These are phyloP conservation scores for Diaporthe sp. DNA, from an alignment of 2,329 filamentous ascomycete species.

Conservation along the genomic window DNA sequence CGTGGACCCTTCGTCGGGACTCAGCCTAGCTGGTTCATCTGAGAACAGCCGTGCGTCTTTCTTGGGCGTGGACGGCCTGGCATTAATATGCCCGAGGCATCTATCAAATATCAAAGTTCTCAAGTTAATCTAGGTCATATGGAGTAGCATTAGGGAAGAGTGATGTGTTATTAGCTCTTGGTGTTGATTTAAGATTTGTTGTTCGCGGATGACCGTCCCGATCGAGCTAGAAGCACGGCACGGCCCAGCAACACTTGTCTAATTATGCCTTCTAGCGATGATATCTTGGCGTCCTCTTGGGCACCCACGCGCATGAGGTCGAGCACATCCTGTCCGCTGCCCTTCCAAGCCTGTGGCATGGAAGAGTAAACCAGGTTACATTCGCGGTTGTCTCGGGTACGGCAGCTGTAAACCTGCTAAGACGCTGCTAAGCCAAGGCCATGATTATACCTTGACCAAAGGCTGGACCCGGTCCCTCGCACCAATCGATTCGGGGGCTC, in stretches of 20 bases:
- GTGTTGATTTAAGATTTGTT: neutral
- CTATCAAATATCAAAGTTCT: too few relatives aligned
- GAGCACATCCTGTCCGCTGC: neutral
- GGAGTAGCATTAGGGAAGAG: neutral
- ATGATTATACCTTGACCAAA: neutral
- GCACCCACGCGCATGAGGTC: neutral
- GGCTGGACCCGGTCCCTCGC: neutral
- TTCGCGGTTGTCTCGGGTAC: neutral
- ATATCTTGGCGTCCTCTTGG: slow-evolving; percentile 13
- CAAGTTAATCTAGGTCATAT: neutral
- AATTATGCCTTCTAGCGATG: neutral
- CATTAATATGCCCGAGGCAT: neutral
- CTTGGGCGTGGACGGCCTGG: neutral
- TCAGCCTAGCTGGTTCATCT: neutral
- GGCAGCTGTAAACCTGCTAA: too few relatives aligned
- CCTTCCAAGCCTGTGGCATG: neutral
- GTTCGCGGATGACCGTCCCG: neutral
- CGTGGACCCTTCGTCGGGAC: neutral
- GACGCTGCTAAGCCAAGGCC: neutral
- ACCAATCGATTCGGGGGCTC: neutral
- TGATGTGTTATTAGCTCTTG: neutral
- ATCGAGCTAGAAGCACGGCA: neutral
- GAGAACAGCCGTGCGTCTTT: neutral
- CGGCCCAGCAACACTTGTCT: slow-evolving; percentile 4
- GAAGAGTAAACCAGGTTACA: neutral